phyloP scores from a whole-genome alignment of 306 rosid species.

The Pyrus betulifolia region DNA sequence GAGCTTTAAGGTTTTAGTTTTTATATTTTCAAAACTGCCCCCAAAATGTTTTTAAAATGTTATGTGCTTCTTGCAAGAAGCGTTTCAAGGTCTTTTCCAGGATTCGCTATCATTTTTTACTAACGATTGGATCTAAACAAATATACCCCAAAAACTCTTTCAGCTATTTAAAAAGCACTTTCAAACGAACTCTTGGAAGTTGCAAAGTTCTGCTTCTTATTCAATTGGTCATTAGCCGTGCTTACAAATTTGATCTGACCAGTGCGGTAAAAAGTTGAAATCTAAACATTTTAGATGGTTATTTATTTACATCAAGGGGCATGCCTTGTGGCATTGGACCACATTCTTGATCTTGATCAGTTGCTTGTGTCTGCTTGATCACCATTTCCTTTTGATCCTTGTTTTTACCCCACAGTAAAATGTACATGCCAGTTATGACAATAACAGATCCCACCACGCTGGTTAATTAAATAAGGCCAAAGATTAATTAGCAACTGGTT shows the following conservation, averaged over 20 bases:
- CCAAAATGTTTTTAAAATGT: too few relatives aligned
- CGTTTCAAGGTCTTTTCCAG: too few relatives aligned
- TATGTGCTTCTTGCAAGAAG: too few relatives aligned
- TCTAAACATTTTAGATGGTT: neutral
- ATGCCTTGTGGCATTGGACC: conserved; percentile 13
- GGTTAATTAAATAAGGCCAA: conserved; percentile 16
- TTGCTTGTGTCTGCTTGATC: conserved; percentile 33
- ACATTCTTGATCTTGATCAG: conserved; percentile 26
- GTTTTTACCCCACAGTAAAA: conserved; percentile 74
- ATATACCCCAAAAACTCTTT: too few relatives aligned
- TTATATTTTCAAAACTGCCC: too few relatives aligned
- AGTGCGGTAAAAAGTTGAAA: neutral
- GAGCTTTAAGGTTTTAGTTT: too few relatives aligned
- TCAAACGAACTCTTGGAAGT: neutral
- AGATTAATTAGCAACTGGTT: conserved; percentile 12
- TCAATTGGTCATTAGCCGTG: neutral
- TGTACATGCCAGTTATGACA: conserved; percentile 74
- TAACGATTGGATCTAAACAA: too few relatives aligned
- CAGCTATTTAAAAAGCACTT: too few relatives aligned
- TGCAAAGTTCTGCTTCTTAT: neutral
- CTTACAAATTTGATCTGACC: neutral
- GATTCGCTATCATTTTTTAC: too few relatives aligned
- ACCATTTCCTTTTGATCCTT: conserved; percentile 29
- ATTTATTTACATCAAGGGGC: conserved; percentile 9
- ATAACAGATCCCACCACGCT: conserved; percentile 66